Evolutionary conservation across 1,284 basidiomycete genomes (phyloP).

Genomic region (Sporisorium iseilematis-ciliati): DNA sequence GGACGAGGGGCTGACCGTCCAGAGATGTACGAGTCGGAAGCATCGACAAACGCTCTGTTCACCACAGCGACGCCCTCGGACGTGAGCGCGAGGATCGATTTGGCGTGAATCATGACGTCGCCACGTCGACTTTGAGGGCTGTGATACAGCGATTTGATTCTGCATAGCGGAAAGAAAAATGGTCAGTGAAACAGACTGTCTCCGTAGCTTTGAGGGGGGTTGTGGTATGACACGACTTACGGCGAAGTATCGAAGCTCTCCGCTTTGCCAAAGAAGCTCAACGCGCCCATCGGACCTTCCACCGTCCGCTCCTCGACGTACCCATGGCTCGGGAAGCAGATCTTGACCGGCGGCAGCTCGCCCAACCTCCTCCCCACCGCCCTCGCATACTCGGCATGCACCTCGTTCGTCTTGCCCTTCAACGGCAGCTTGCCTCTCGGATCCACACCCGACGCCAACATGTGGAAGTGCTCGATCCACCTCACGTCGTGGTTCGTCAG

Average conservation of each 20-base stretch:
- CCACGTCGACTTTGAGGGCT: slow-evolving; percentile 58
- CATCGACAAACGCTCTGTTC: slow-evolving; percentile 27
- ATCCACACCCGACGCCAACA: slow-evolving; percentile 53
- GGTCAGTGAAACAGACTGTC: too few relatives aligned
- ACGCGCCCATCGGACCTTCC: slow-evolving; percentile 52
- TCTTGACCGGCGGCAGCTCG: slow-evolving; percentile 48
- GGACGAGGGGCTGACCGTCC: not conserved
- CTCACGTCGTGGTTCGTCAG: slow-evolving; percentile 57
- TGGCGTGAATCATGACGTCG: slow-evolving; percentile 67
- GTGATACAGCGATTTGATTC: slow-evolving; percentile 41
- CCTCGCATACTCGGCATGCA: slow-evolving; percentile 30
- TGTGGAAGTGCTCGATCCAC: slow-evolving; percentile 67
- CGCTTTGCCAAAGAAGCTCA: slow-evolving; percentile 66
- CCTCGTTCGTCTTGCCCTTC: slow-evolving; percentile 28
- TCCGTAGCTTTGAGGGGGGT: too few relatives aligned
- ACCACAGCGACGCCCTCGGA: slow-evolving; percentile 14
- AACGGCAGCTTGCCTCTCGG: slow-evolving; percentile 44
- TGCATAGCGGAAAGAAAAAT: not conserved
- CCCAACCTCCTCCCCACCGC: slow-evolving; percentile 1
- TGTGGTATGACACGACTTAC: too few relatives aligned
- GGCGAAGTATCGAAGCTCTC: slow-evolving; percentile 34
- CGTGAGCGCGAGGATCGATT: slow-evolving; percentile 56
- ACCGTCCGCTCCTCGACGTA: slow-evolving; percentile 52
- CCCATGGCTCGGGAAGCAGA: slow-evolving; percentile 61
- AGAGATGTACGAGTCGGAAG: slow-evolving; percentile 21